A percentile compares a stretch with the other conserved stretches of the same genome.
Conservation (phyloP, 2,329 filamentous ascomycete species). For the Cordyceps javanica region DNA sequence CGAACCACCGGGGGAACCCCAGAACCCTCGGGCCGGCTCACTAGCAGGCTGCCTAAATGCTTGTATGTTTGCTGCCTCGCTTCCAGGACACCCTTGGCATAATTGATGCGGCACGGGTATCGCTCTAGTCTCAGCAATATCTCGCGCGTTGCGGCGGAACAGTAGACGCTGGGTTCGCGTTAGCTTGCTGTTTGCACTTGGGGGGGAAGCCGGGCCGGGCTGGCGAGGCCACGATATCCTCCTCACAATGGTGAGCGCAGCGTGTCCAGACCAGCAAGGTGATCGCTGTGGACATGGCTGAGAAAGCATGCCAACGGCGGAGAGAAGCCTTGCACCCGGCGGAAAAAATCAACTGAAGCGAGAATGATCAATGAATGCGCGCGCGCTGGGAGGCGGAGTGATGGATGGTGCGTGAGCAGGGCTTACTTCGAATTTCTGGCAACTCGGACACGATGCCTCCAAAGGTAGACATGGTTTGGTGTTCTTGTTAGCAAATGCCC, state of each 20-base stretch:
- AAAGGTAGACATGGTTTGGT: conserved; percentile 66
- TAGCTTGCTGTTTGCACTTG: not conserved
- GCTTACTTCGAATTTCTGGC: conserved; percentile 63
- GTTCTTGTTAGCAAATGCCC: not conserved
- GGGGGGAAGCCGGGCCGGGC: not conserved
- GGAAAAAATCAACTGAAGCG: conserved; percentile 71
- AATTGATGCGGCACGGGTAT: conserved; percentile 74
- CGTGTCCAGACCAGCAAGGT: conserved; percentile 72
- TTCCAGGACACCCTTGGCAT: conserved; percentile 71
- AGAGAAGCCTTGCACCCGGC: conserved; percentile 43
- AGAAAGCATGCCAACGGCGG: conserved; percentile 79
- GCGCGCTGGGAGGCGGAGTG: not conserved
- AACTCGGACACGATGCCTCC: conserved; percentile 69
- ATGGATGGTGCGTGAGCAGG: not conserved
- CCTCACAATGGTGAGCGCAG: conserved; percentile 66
- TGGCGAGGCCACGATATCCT: not conserved
- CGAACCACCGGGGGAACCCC: not conserved
- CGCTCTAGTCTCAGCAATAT: conserved; percentile 76
- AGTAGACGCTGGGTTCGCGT: conserved; percentile 63
- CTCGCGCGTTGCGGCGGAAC: conserved; percentile 75
- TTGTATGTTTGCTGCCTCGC: conserved; percentile 67
- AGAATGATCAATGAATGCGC: conserved; percentile 5
- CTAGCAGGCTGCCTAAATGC: conserved; percentile 64
- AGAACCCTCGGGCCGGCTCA: conserved; percentile 25
- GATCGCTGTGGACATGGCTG: conserved; percentile 89